Conservation (phyloP, 441 rosid species). For the Lagerstroemia fauriei region DNA sequence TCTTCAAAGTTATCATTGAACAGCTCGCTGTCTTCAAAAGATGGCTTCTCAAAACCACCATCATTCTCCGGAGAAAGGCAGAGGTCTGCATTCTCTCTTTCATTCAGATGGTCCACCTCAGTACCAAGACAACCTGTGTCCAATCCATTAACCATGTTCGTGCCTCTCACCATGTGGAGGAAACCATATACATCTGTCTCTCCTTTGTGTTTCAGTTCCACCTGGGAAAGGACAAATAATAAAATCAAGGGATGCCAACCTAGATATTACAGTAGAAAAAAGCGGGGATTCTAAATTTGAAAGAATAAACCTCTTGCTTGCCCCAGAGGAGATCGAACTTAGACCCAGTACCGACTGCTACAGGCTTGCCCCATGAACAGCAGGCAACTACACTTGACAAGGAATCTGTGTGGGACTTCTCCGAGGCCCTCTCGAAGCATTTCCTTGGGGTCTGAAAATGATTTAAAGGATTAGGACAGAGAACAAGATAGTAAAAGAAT, state of each 20-base stretch:
- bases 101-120: conserved; percentile 62
- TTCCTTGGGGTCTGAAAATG: conserved; percentile 67
- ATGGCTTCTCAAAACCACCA: conserved; percentile 50
- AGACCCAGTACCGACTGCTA: conserved; percentile 92
- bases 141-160: conserved; percentile 36
- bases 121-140: conserved; percentile 65
- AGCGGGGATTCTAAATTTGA: conserved; percentile 2
- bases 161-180: conserved; percentile 70
- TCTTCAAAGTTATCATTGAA: conserved; percentile 3
- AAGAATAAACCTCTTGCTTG: conserved; percentile 40
- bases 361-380: conserved; percentile 91
- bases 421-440: conserved; percentile 95
- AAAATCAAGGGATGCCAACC: conserved; percentile 16
- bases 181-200: conserved; percentile 68
- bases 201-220: conserved; percentile 43
- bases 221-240: conserved; percentile 44
- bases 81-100: conserved; percentile 62
- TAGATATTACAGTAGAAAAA: neutral
- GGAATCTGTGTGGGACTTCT: conserved; percentile 72
- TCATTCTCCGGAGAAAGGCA: conserved; percentile 67
- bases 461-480: conserved; percentile 22
- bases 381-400: conserved; percentile 81
- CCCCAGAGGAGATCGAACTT: conserved; percentile 80
- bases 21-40: conserved; percentile 60
- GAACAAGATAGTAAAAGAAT: neutral